Percentiles rank a stretch among this genome's conserved stretches.
These are phyloP conservation scores for Flaveria floridana DNA, from an alignment of 140 eudicot genomes.

Conservation along the genomic window DNA sequence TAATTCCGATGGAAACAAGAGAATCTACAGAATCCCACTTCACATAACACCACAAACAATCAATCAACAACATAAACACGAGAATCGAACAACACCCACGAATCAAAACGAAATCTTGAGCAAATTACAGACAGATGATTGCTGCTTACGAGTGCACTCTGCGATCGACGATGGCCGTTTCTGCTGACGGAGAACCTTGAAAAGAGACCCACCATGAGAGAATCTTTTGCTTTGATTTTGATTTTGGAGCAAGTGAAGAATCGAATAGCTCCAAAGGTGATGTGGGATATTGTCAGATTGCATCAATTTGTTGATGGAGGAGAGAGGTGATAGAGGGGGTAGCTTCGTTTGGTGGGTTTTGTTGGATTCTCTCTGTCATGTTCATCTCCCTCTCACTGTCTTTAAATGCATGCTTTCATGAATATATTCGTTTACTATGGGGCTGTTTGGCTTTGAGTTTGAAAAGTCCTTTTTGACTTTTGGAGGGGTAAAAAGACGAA, in stretches of 20 bases:
- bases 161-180: constrained; percentile 75
- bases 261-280: not conserved
- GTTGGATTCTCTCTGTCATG: constrained; percentile 17
- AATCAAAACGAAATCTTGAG: not conserved
- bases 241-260: not conserved
- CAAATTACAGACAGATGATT: not conserved
- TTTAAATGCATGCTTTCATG: not conserved
- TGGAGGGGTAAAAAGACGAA: no score
- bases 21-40: no score
- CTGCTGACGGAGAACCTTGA: constrained; percentile 69
- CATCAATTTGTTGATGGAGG: not conserved
- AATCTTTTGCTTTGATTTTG: not conserved
- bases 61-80: no score
- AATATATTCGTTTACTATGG: not conserved
- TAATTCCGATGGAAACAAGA: no score
- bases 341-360: constrained; percentile 24
- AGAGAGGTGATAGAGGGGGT: not conserved
- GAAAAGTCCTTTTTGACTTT: no score
- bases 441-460: no score
- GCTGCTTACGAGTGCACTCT: constrained; percentile 70
- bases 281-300: constrained; percentile 7
- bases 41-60: no score
- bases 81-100: not conserved
- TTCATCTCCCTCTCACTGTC: not conserved
- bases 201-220: constrained; percentile 73